Percentiles rank a stretch among this genome's conserved stretches.
Conservation (phyloP, 129 eudicot genomes). For the Flaveria bidentis region DNA sequence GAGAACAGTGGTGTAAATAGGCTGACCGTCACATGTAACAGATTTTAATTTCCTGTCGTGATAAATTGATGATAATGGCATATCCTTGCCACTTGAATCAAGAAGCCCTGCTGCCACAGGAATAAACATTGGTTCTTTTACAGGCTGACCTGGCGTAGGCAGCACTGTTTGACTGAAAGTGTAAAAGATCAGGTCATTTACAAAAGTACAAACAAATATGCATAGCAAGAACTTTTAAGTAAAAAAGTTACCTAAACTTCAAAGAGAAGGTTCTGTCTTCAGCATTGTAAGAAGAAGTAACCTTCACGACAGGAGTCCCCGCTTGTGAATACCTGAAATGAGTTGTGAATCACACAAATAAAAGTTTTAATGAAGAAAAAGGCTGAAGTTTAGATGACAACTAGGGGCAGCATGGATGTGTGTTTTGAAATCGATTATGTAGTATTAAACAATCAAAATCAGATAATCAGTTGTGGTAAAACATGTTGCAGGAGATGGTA, state of each 20-base stretch:
- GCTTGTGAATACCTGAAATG: constrained; percentile 92
- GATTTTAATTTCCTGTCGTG: constrained; percentile 68
- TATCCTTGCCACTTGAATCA: constrained; percentile 81
- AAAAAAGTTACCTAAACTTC: constrained; percentile 63
- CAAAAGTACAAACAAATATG: neutral
- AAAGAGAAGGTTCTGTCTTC: constrained; percentile 68
- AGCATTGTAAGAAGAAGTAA: constrained; percentile 65
- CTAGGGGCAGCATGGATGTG: too few species aligned
- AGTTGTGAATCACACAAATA: too few species aligned
- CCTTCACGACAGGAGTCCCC: constrained; percentile 84
- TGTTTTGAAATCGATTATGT: too few species aligned
- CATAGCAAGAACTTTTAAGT: neutral
- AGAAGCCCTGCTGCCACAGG: constrained; percentile 81
- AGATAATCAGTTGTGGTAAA: too few species aligned
- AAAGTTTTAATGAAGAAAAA: too few species aligned
- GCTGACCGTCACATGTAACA: constrained; percentile 27
- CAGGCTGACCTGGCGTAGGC: constrained; percentile 87
- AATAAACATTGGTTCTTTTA: constrained; percentile 92
- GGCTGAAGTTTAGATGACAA: too few species aligned
- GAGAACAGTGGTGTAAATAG: neutral
- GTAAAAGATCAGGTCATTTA: neutral
- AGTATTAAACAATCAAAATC: too few species aligned
- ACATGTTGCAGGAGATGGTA: too few species aligned
- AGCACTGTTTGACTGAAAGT: constrained; percentile 81
- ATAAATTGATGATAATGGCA: constrained; percentile 66